Conservation (phyloP, 2,329 filamentous ascomycete genomes). For the Cladosporium velox region DNA sequence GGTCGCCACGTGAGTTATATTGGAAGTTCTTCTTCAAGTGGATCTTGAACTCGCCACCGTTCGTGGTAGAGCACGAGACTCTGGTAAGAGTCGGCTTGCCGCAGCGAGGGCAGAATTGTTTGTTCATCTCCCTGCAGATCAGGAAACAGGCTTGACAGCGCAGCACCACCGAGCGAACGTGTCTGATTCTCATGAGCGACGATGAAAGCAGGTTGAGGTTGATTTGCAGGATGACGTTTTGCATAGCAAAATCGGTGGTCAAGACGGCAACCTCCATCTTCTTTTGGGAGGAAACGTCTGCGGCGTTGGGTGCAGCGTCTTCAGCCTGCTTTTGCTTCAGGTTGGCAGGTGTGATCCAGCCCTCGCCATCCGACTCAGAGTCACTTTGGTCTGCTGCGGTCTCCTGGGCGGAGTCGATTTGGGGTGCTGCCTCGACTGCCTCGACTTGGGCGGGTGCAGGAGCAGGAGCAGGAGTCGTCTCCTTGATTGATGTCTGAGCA, state of each 20-base stretch:
- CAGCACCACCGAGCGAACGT: slow-evolving; percentile 84
- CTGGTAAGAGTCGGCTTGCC: slow-evolving; percentile 84
- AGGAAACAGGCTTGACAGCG: slow-evolving; percentile 94
- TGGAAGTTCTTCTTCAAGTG: slow-evolving; percentile 95
- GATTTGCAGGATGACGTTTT: slow-evolving; percentile 92
- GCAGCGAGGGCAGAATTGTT: slow-evolving; percentile 91
- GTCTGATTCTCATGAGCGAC: slow-evolving; percentile 74
- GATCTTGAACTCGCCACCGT: slow-evolving; percentile 76
- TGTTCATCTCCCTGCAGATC: slow-evolving; percentile 77
- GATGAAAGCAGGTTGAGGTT: slow-evolving; percentile 87
- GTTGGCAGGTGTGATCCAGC: slow-evolving; percentile 94
- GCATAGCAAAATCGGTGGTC: slow-evolving; percentile 96
- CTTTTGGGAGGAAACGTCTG: slow-evolving; percentile 54
- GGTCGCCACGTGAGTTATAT: slow-evolving; percentile 90
- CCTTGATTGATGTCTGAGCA: slow-evolving; percentile 2
- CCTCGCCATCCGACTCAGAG: slow-evolving; percentile 61
- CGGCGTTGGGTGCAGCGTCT: slow-evolving; percentile 54
- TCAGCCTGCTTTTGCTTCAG: slow-evolving; percentile 78
- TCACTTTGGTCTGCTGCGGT: slow-evolving; percentile 14
- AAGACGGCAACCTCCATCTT: slow-evolving; percentile 86
- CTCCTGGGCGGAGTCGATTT: slow-evolving; percentile 30
- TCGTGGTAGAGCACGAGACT: slow-evolving; percentile 80
- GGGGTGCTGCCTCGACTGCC: slow-evolving; percentile 30
- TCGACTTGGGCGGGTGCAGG: not conserved
- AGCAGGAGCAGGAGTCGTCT: not conserved